Percentiles rank a stretch among this genome's conserved stretches.
phyloP scores from a whole-genome alignment of 164 flowering plant genomes.

The Stephania cephalantha region DNA sequence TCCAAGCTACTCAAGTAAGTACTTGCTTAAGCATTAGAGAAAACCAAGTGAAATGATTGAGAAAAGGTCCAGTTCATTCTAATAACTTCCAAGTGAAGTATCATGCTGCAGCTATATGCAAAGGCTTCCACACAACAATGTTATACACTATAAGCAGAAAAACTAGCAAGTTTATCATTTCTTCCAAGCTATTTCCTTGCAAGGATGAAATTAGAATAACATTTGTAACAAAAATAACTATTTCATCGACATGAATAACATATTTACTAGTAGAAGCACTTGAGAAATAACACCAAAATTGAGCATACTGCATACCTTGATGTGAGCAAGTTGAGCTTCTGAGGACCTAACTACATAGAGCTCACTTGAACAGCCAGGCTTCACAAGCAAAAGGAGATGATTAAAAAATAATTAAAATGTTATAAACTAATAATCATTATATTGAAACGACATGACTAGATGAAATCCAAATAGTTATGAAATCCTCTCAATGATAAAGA shows the following conservation, averaged over 20 bases:
- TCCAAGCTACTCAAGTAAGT: too few relatives aligned
- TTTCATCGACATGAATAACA: background rate
- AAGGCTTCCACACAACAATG: too few relatives aligned
- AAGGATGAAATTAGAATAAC: too few relatives aligned
- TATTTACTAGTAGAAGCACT: background rate
- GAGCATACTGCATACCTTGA: slow-evolving; percentile 46
- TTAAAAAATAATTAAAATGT: too few relatives aligned
- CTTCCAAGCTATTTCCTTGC: background rate
- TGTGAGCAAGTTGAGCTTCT: slow-evolving; percentile 74
- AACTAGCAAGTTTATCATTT: background rate
- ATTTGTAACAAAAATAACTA: background rate
- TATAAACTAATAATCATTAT: background rate
- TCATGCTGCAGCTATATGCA: too few relatives aligned
- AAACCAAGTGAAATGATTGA: too few relatives aligned
- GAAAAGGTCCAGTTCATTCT: too few relatives aligned
- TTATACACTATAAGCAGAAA: too few relatives aligned
- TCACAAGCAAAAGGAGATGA: slow-evolving; percentile 19
- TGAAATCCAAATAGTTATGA: background rate
- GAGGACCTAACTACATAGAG: slow-evolving; percentile 47
- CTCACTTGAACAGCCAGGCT: slow-evolving; percentile 99
- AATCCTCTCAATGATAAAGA: background rate
- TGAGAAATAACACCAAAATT: background rate
- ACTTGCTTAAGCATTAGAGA: too few relatives aligned
- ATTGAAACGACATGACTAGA: background rate
- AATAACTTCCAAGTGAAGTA: too few relatives aligned